Percentiles rank a stretch among this genome's conserved stretches.
These are phyloP conservation scores for Urochloa ruziziensis DNA, from an alignment of 176 grass and related monocot genomes.

Conservation along the genomic window DNA sequence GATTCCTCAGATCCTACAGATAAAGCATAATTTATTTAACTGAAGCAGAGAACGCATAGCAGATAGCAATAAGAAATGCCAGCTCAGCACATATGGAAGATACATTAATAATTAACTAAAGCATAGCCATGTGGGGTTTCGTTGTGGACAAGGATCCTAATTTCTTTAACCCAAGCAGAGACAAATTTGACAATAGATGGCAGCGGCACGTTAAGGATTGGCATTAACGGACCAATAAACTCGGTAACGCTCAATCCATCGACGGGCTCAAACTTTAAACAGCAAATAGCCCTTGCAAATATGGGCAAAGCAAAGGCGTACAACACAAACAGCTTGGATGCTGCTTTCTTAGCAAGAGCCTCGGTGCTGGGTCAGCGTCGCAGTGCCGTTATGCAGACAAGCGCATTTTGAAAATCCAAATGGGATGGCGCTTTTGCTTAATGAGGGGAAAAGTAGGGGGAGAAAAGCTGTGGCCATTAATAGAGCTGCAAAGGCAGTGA, in stretches of 20 bases:
- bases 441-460: slow-evolving; percentile 23
- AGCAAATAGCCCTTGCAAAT: background rate
- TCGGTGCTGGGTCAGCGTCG: background rate
- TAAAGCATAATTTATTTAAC: slow-evolving; percentile 39
- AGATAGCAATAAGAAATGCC: slow-evolving; percentile 50
- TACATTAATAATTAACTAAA: slow-evolving; percentile 38
- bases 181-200: slow-evolving; percentile 36
- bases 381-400: background rate
- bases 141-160: slow-evolving; percentile 39
- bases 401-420: background rate
- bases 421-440: slow-evolving; percentile 21
- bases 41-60: background rate
- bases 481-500: slow-evolving; percentile 12
- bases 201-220: slow-evolving; percentile 9
- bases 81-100: slow-evolving; percentile 16
- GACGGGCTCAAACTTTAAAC: background rate
- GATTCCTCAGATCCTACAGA: slow-evolving; percentile 92
- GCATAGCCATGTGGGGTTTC: slow-evolving; percentile 36
- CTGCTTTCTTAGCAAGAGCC: background rate
- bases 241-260: background rate
- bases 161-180: slow-evolving; percentile 21
- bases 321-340: background rate
- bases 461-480: background rate
- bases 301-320: background rate
- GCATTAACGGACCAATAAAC: slow-evolving; percentile 24